Base-by-base conservation (phyloP, 2,329 filamentous ascomycete genomes). In the Didymella exigua region DNA sequence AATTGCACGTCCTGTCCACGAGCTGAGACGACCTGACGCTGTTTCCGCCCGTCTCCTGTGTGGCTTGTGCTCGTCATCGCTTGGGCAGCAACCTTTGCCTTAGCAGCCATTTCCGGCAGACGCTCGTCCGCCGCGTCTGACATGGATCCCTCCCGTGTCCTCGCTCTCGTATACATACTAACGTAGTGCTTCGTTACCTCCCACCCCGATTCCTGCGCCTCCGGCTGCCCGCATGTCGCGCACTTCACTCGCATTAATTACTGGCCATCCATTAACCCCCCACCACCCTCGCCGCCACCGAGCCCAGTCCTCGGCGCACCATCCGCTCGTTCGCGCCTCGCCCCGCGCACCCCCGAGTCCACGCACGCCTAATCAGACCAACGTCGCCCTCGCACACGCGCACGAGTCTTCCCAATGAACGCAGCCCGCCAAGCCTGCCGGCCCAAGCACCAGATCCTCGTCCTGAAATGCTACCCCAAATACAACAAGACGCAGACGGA, bases 401-500 rank as follows among this genome's bases (percentile, higher is more conserved):
- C 36, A 24, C n/a, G n/a, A n/a, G n/a, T n/a, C n/a, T 33, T 33
- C 49, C 56, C 69, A 56, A 86, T 86, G 80, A 78, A 85, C 70
- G 77, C 82, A 58, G 78, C 84, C 64, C 82, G 84, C 61, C 83
- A 87, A 73, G 82, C 81, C 65, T 83, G 81, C 77, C 91, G 93
- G 57, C 93, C 95, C 24, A 98, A 97, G 81, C 95, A 99, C 79
- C 93, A 98, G 83, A 90, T 97, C 66, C 82, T 98, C 58, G 89
- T 97, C 64, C 85, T 97, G 63, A 97, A 96, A 80, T 98, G 93
- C 81, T 99, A 97, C 76, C 95, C 95, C 34, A 89, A 89, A 66
- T 93, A 90, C 61, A 90, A 90, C 62, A 98, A 97, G 79, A 91
- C 91, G 66, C 70, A 75, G 59, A 89, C 93, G 73, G 91, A 96